Conservation (phyloP, 2,329 filamentous ascomycete genomes). For the Ascosphaera apis region DNA sequence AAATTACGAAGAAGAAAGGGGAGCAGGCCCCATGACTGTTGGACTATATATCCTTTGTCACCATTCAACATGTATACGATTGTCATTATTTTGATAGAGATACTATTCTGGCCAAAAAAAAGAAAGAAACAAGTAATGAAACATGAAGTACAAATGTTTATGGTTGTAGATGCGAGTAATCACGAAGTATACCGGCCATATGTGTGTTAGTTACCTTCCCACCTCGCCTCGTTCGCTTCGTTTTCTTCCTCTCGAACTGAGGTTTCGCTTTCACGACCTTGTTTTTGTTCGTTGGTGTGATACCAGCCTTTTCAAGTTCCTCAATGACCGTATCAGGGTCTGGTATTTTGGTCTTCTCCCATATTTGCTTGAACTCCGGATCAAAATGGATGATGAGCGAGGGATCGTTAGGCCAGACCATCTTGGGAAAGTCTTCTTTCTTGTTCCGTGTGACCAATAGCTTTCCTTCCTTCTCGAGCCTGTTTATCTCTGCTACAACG, state of each 20-base stretch:
- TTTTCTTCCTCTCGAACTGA: slow-evolving; percentile 41
- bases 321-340: slow-evolving; percentile 51
- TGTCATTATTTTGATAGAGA: too few species aligned
- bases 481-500: slow-evolving; percentile 54
- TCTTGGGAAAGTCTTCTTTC: slow-evolving; percentile 69
- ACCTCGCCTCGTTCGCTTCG: slow-evolving; percentile 48
- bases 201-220: slow-evolving; percentile 75
- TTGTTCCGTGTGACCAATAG: slow-evolving; percentile 73
- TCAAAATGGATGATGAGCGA: slow-evolving; percentile 55
- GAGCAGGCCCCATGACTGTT: too few species aligned
- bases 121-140: too few species aligned
- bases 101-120: too few species aligned
- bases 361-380: slow-evolving; percentile 60
- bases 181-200: slow-evolving; percentile 61
- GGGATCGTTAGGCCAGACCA: slow-evolving; percentile 75
- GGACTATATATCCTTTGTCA: too few species aligned
- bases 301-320: slow-evolving; percentile 51
- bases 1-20: too few species aligned
- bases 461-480: slow-evolving; percentile 54
- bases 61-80: too few species aligned
- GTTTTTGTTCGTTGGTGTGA: slow-evolving; percentile 68
- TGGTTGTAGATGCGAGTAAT: slow-evolving; percentile 33
- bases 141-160: slow-evolving; percentile 6
- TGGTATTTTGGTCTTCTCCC: slow-evolving; percentile 60
- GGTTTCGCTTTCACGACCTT: slow-evolving; percentile 36